Evolutionary conservation across 2,329 filamentous ascomycete genomes (phyloP).

Genomic region (Aphanocladium album): DNA sequence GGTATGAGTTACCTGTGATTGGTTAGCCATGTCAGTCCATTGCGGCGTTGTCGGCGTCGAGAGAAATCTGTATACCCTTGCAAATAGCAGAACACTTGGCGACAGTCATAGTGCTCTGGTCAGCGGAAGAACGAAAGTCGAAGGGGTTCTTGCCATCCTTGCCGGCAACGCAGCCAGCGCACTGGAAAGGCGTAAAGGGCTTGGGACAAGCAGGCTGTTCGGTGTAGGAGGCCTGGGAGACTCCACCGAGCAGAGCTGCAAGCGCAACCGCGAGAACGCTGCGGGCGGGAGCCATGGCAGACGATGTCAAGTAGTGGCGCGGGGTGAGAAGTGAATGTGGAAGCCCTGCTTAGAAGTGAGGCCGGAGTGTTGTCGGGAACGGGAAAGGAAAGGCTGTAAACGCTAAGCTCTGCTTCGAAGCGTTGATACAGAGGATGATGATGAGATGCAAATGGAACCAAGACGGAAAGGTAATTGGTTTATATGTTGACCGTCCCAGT

Average conservation of each 20-base stretch:
- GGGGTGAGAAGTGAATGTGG: background rate
- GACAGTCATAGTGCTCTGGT: constrained; percentile 39
- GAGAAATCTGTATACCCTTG: constrained; percentile 36
- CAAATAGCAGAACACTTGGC: constrained; percentile 44
- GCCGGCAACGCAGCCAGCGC: constrained; percentile 39
- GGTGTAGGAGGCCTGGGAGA: constrained; percentile 6
- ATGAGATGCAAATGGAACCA: background rate
- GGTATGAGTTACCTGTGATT: constrained; percentile 40
- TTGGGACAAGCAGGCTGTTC: constrained; percentile 38
- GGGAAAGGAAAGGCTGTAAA: background rate
- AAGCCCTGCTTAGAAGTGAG: background rate
- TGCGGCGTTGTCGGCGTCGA: too few relatives aligned
- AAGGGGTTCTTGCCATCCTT: constrained; percentile 34
- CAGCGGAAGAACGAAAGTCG: constrained; percentile 35
- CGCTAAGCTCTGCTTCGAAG: background rate
- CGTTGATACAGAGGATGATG: constrained; percentile 1
- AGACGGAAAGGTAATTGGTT: constrained; percentile 1
- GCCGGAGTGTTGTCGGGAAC: background rate
- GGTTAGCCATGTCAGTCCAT: background rate
- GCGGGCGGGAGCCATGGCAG: constrained; percentile 9
- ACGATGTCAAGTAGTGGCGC: background rate
- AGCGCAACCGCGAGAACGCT: constrained; percentile 7
- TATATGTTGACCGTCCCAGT: background rate
- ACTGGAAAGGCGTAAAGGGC: constrained; percentile 42
- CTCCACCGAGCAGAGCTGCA: constrained; percentile 25